These are phyloP conservation scores for Dalechampia spathulata DNA, from an alignment of 441 rosid species.

Conservation along the genomic window DNA sequence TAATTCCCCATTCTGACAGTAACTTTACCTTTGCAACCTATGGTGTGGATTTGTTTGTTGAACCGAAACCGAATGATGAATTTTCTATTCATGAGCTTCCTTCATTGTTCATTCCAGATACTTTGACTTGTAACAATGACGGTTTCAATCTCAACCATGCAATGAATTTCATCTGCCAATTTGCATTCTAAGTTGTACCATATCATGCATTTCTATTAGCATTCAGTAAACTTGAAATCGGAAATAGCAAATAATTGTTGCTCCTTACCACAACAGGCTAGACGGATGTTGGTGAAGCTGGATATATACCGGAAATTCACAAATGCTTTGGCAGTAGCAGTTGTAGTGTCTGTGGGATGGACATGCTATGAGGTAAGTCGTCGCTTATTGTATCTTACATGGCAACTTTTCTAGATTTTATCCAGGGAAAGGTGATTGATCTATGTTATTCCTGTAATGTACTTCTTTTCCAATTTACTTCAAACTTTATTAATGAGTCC, in stretches of 20 bases:
- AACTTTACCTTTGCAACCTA: not conserved
- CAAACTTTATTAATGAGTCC: not conserved
- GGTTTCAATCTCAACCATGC: not conserved
- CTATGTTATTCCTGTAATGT: not conserved
- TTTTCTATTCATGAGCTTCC: no score
- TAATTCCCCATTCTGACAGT: conserved; percentile 3
- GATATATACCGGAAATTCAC: conserved; percentile 94
- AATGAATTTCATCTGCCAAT: not conserved
- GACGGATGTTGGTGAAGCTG: conserved; percentile 79
- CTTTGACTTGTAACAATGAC: no score
- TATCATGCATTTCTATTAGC: not conserved
- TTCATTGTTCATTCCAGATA: no score
- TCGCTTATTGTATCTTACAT: not conserved
- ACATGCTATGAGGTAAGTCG: conserved; percentile 85
- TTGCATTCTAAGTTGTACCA: not conserved
- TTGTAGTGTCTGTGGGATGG: conserved; percentile 93
- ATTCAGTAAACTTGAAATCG: not conserved
- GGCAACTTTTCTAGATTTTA: not conserved
- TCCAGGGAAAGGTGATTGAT: not conserved
- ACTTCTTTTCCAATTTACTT: not conserved
- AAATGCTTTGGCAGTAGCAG: conserved; percentile 86
- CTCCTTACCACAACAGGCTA: conserved; percentile 39
- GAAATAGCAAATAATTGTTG: not conserved
- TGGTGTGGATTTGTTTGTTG: no score
- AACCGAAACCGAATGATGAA: no score